Evolutionary conservation across 2,329 filamentous ascomycete species (phyloP), one percentile per base, ranked within the genome.

Genomic region (Gaeumannomyces tritici): DNA sequence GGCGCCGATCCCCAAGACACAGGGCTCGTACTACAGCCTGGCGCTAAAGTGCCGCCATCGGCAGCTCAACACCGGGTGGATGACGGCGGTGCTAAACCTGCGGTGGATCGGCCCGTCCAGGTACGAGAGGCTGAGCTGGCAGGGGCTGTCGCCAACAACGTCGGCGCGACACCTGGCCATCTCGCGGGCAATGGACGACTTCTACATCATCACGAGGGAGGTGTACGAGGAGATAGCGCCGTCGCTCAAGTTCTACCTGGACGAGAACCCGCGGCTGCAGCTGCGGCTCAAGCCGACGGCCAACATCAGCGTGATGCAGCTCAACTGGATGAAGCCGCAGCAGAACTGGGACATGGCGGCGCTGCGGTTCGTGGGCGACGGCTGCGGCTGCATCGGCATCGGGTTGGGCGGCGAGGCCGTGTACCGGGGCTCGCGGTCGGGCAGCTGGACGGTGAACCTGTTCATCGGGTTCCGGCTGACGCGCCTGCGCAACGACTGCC

Each of bases 381-480:
- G 42, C 15, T 51, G 42, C 42, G 42, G 42, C 18, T 51, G 42
- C 42, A 8, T 51, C 6, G 42, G 42, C 5, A 51, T 51, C 42
- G 42, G 42, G 42, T 21, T 51, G 18, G 42, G 42, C n/a, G 42
- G 42, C 18, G 42, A 51, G 42, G 42, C 24, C 21, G 42, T 51
- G 18, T 24, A 51, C n/a, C 6, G 42, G 4, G 42, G 42, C 7
- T n/a, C 42, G 8, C 42, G 42, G 7, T 21, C 42, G 21, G 42
- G 42, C 8, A 24, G 18, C n/a, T 51, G 42, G 42, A n/a, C 42
- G 8, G 42, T 51, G 6, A 51, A 65, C n/a, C 55, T 65, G 12
- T 67, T 66, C 54, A 62, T 61, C 2, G 27, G 29, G 51, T 64
- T 57, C 27, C 51, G 59, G 7, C 59, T 59, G 58, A 60, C 33